Evolutionary conservation across 495 filamentous ascomycete genomes (phyloP).

Genomic region (Tuber calosporum): DNA sequence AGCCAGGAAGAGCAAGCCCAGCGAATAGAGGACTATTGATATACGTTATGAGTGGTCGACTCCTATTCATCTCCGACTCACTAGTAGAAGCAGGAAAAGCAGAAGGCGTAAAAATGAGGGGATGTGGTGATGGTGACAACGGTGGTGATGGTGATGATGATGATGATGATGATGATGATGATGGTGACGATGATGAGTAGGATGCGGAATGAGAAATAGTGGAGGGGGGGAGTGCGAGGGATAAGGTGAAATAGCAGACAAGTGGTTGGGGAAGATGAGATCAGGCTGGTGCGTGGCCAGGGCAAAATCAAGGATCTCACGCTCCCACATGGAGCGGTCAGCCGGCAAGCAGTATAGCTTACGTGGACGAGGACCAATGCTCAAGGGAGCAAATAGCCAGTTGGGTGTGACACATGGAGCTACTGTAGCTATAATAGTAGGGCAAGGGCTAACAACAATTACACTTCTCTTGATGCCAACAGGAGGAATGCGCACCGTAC

Average conservation of each 20-base stretch:
- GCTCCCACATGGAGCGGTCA: background rate
- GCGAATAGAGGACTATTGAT: conserved; percentile 12
- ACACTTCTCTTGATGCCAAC: background rate
- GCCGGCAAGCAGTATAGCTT: background rate
- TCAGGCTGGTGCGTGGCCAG: background rate
- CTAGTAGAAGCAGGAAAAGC: background rate
- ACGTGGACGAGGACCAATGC: background rate
- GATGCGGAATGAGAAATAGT: background rate
- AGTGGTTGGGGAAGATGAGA: background rate
- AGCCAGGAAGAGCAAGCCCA: conserved; percentile 15
- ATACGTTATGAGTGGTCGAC: conserved; percentile 10
- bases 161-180: background rate
- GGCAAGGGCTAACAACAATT: background rate
- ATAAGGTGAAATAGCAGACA: background rate
- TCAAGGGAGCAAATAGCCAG: background rate
- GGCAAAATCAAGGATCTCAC: background rate
- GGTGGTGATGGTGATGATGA: too few relatives aligned
- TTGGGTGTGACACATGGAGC: background rate
- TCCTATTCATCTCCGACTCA: background rate
- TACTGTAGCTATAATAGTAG: background rate
- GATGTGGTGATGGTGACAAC: background rate
- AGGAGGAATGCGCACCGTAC: background rate
- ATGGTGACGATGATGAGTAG: background rate
- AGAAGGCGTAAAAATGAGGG: background rate
- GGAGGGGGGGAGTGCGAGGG: background rate